phyloP scores from a whole-genome alignment of 2,329 filamentous ascomycete species.

The Penicillium hesseltinei region DNA sequence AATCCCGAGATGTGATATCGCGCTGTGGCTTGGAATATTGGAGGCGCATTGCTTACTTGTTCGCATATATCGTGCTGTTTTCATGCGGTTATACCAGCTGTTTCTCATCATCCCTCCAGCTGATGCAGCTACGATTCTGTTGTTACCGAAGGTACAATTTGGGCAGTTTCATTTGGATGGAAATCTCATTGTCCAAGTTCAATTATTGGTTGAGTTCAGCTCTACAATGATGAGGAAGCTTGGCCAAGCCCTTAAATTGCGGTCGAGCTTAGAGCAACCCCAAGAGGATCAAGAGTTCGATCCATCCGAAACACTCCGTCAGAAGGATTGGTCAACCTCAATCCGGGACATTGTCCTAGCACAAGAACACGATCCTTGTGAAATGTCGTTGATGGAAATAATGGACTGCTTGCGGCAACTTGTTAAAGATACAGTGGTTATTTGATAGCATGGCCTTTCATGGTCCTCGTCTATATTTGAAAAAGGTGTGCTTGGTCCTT shows the following conservation, averaged over 20 bases:
- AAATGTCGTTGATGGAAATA: constrained; percentile 15
- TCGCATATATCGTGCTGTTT: constrained; percentile 16
- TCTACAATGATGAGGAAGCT: constrained; percentile 14
- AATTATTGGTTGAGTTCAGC: constrained; percentile 14
- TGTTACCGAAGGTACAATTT: constrained; percentile 12
- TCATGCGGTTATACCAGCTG: constrained; percentile 17
- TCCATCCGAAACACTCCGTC: not conserved
- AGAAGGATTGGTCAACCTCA: constrained; percentile 1
- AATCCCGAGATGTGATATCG: constrained; percentile 1
- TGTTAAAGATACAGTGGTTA: constrained; percentile 1
- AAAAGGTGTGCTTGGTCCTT: not conserved
- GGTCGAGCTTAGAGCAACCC: not conserved
- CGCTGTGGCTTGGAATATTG: constrained; percentile 13
- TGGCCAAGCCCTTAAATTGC: constrained; percentile 11
- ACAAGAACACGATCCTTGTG: constrained; percentile 10
- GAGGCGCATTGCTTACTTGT: constrained; percentile 17
- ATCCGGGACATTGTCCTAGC: constrained; percentile 15
- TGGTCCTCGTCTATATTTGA: not conserved
- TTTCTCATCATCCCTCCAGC: constrained; percentile 16
- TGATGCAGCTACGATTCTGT: constrained; percentile 11
- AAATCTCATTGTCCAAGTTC: constrained; percentile 9
- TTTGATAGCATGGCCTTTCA: not conserved
- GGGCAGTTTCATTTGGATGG: constrained; percentile 12
- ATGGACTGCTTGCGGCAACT: constrained; percentile 17
- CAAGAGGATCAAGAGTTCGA: not conserved